Base-by-base conservation (phyloP, 176 grass and related monocot genomes). In the Bolboschoenus planiculmis region DNA sequence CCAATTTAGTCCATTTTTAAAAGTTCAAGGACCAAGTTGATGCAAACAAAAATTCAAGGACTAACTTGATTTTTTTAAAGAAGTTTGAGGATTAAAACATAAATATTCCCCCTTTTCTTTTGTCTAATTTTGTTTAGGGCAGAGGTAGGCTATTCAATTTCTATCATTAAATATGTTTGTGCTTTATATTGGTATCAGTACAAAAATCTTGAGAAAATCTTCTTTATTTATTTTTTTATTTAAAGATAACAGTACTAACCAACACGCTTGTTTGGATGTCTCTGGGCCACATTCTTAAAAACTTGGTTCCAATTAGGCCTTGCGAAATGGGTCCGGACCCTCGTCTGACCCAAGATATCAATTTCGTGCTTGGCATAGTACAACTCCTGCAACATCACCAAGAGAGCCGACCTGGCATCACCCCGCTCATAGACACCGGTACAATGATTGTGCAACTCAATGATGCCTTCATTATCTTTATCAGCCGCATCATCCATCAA, bases 251-350 rank as follows among this genome's bases (percentile, higher is more conserved):
- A 82, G 85, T 90, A 97, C 94, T 91, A 53, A 97, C 94, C 83
- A 86, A 90, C 4, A 88, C 90, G 40, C 85, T 86, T 8, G 36
- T 76, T 10, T 10, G 89, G 91, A 87, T 97, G 89, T 65, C 91
- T 93, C 66, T 84, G 64, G 53, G 94, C 87, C 1, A 93, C 85
- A 79, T 65, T 93, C 29, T 85, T 85, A 30, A 91, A 93, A 14
- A 93, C 89, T 83, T 90, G 89, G 57, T 88, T 90, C 94, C 94
- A 97, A 63, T 93, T 91, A 59, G 91, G 94, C 56, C 94, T 90
- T 60, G 94, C 94, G 85, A 97, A 93, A 86, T 97, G 94, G 64
- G 94, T 93, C 89, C 91, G 93, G 31, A 97, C 94, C 89, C 94
- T 73, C 16, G 91, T 97, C 46, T 91, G 91, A 16, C 91, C 93